Base-by-base conservation (phyloP, 495 filamentous ascomycete genomes). In the Evansstolkia leycettana region DNA sequence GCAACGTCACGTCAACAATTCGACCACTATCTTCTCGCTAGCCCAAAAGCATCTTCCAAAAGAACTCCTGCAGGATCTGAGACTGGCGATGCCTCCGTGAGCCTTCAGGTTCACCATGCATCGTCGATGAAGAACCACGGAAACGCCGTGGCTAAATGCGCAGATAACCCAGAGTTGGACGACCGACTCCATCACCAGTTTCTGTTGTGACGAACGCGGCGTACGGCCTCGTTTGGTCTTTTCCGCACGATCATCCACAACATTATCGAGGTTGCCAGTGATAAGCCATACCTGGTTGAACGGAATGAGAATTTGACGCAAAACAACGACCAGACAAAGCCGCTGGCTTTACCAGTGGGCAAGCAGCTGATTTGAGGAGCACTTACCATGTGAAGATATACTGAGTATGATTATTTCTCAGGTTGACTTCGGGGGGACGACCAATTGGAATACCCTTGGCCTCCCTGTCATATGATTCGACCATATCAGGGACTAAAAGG, bases 381-480 rank as follows among this genome's bases (percentile, higher is more conserved):
- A 65, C 76, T 50, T 74, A 94, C 90, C 90, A 98, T 34, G 90
- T 98, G 54, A 94, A 88, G 38, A 98, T 95, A 51, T 98, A 98
- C 62, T 98, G 89, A 45, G 83, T 76, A 60, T 98, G 90, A 56
- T 89, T 95, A 53, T 98, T 98, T 51, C 82, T 73, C 55, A 98
- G 60, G 58, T 90, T 93, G 39, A 98, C 90, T 62, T 90, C 85
- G 4, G 90, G 73, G 4, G 84, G 62, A 51, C 87, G 72, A n/a
- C 84, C 92, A 54, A 96, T 89, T 1, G 90, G 90, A 27, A 90
- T 78, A n/a, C 92, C 90, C 40, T 78, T 80, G 7, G 70, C 71
- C 46, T 78, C 67, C 47, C 83, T 66, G 32, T 85, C 75, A 53
- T 81, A 78, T 12, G 73, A 52, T 46, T 72, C 70, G 17, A 94